Evolutionary conservation across 805 yeast genomes (phyloP), one percentile per base, ranked within the genome.

Genomic region (Maudiozyma pseudohumilis): DNA sequence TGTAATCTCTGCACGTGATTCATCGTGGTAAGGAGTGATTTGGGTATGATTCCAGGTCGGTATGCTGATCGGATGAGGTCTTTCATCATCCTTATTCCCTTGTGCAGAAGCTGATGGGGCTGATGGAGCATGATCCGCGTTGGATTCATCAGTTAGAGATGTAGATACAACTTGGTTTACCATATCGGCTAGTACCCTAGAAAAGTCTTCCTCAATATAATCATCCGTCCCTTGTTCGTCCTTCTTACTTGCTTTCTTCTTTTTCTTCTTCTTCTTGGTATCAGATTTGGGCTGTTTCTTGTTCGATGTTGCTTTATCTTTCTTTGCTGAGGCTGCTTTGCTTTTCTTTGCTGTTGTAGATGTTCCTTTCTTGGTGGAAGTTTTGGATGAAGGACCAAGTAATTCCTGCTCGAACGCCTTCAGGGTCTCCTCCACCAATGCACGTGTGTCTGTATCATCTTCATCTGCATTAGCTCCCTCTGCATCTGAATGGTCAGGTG

Each of bases 141-240:
- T 6, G 8, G 18, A 7, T 32, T 34, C 32, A 11, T 36, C 39
- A 2, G 29, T 31, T 22, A 52, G 32, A 1, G 61, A 53, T 1
- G 62, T 61, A 41, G 70, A 69, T 20, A 73, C 75, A 16, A 72
- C 80, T 47, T 64, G 70, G 43, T 70, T 66, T 13, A 75, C 78
- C 60, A 74, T 69, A 42, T 70, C 73, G 3, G 73, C 76, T 26
- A 75, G 49, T 0, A 78, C 79, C 35, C 66, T 69, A 36, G 75
- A 70, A 35, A 72, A 63, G n/a, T 64, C 65, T 19, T 47, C 52
- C 7, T 32, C 29, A 12, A 32, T 29, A 5, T 24, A 26, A 30
- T 39, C 39, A 12, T 40, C 36, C 4, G 20, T 17, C 11, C n/a
- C 16, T 13, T 39, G 28, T 28, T 27, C 35, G 9, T 24, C 12